Evolutionary conservation across 495 filamentous ascomycete species (phyloP).

Genomic region (Penicillium samsonianum): DNA sequence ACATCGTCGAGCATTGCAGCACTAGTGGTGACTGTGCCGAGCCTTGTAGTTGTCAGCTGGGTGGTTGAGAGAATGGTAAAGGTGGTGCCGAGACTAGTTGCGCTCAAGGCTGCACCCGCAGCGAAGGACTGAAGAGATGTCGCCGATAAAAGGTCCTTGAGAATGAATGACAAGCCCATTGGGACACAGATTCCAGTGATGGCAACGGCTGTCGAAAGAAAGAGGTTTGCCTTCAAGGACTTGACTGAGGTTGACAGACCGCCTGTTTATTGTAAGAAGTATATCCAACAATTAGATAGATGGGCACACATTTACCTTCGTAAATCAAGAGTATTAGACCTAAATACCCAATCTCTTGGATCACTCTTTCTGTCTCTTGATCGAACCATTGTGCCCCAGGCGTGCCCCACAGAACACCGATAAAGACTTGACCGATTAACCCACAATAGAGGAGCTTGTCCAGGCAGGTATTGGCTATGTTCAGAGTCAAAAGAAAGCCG

Average conservation of each 20-base stretch:
- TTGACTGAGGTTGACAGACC: constrained; percentile 65
- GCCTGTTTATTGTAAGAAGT: constrained; percentile 36
- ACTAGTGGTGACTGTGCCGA: constrained; percentile 68
- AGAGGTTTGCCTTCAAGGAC: constrained; percentile 59
- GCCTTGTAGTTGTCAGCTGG: constrained; percentile 56
- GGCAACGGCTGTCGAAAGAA: constrained; percentile 61
- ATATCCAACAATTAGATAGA: not conserved
- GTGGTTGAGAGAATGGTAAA: constrained; percentile 69
- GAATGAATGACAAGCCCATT: constrained; percentile 67
- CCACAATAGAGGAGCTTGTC: constrained; percentile 69
- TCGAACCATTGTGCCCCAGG: constrained; percentile 59
- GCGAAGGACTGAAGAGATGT: constrained; percentile 66
- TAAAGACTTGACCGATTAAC: constrained; percentile 70
- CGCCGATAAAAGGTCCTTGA: constrained; percentile 43
- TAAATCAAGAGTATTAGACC: constrained; percentile 75
- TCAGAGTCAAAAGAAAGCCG: constrained; percentile 67
- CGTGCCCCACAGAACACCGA: constrained; percentile 70
- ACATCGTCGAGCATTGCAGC: constrained; percentile 87
- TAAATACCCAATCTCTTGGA: constrained; percentile 74
- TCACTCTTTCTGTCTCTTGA: constrained; percentile 48
- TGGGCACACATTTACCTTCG: constrained; percentile 48
- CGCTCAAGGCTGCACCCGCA: constrained; percentile 73
- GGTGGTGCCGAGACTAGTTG: constrained; percentile 76
- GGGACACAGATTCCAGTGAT: constrained; percentile 63
- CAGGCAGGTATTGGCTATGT: constrained; percentile 56